Conservation (phyloP, 2,329 filamentous ascomycete species). For the Aspergillus tanneri region DNA sequence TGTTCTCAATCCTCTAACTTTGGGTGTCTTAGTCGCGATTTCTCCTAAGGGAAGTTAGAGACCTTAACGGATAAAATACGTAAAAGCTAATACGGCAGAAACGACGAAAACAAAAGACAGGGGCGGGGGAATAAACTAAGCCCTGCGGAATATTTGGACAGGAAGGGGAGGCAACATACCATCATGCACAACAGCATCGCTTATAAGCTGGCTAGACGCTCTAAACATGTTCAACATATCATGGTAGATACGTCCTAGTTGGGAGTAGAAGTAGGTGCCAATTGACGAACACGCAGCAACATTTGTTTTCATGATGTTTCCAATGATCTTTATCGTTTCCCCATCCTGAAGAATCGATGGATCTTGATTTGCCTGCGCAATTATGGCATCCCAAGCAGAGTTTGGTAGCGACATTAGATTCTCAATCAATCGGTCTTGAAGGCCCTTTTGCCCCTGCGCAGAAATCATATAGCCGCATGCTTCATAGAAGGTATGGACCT, state of each 20-base stretch:
- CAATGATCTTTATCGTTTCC: slow-evolving; percentile 97
- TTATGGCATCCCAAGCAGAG: slow-evolving; percentile 92
- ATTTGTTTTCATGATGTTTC: slow-evolving; percentile 99
- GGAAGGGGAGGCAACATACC: slow-evolving; percentile 55
- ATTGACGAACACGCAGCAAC: slow-evolving; percentile 98
- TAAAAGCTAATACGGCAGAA: too few species aligned
- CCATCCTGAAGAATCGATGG: slow-evolving; percentile 84
- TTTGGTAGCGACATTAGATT: slow-evolving; percentile 95
- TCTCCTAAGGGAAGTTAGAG: slow-evolving; percentile 58
- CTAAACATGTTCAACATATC: slow-evolving; percentile 99
- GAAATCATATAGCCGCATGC: slow-evolving; percentile 99
- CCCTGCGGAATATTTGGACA: not conserved
- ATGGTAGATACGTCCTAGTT: slow-evolving; percentile 95
- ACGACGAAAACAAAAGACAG: too few species aligned
- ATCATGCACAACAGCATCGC: slow-evolving; percentile 82
- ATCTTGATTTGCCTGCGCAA: slow-evolving; percentile 79
- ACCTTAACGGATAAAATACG: too few species aligned
- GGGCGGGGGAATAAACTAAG: not conserved
- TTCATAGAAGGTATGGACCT: slow-evolving; percentile 98
- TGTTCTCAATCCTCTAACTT: slow-evolving; percentile 88
- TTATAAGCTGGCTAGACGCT: slow-evolving; percentile 93
- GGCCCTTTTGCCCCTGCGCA: slow-evolving; percentile 89
- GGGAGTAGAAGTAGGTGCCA: slow-evolving; percentile 94
- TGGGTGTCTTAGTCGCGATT: slow-evolving; percentile 95
- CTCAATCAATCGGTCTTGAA: slow-evolving; percentile 85